Percentiles rank a stretch among this genome's conserved stretches.
Evolutionary conservation across 2,329 filamentous ascomycete genomes (phyloP).

Genomic region (Coniochaeta hoffmannii): DNA sequence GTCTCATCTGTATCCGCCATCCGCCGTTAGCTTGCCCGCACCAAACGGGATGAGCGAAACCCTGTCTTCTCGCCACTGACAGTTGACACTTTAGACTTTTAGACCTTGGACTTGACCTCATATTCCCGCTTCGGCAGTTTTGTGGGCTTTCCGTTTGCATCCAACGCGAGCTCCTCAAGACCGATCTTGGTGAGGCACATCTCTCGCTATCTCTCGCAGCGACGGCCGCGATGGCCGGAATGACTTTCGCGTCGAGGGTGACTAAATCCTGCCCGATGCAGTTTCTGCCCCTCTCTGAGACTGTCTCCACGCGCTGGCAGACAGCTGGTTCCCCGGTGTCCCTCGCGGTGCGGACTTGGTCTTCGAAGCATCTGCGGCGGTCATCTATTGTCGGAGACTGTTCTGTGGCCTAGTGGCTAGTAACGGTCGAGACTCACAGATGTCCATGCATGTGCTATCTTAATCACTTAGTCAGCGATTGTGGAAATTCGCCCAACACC

Average conservation of each 20-base stretch:
- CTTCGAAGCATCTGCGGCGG: conserved; percentile 18
- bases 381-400: too few relatives aligned
- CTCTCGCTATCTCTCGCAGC: too few relatives aligned
- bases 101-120: conserved; percentile 16
- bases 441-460: conserved; percentile 18
- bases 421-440: conserved; percentile 25
- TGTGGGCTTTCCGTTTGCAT: conserved; percentile 14
- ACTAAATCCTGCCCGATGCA: conserved; percentile 50
- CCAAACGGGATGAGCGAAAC: not conserved
- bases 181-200: conserved; percentile 24
- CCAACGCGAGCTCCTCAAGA: conserved; percentile 17
- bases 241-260: conserved; percentile 24
- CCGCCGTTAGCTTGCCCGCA: not conserved
- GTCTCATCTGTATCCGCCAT: conserved; percentile 13
- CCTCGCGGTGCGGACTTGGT: conserved; percentile 7
- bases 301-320: conserved; percentile 38
- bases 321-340: conserved; percentile 9
- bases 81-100: conserved; percentile 19
- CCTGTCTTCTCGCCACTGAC: conserved; percentile 11
- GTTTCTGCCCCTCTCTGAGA: conserved; percentile 45
- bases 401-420: conserved; percentile 27
- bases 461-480: not conserved
- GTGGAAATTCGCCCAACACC: not conserved
- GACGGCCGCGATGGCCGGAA: conserved; percentile 21
- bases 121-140: conserved; percentile 16